These are phyloP conservation scores for Eucommia ulmoides DNA, from an alignment of 257 asterid species.

Conservation along the genomic window DNA sequence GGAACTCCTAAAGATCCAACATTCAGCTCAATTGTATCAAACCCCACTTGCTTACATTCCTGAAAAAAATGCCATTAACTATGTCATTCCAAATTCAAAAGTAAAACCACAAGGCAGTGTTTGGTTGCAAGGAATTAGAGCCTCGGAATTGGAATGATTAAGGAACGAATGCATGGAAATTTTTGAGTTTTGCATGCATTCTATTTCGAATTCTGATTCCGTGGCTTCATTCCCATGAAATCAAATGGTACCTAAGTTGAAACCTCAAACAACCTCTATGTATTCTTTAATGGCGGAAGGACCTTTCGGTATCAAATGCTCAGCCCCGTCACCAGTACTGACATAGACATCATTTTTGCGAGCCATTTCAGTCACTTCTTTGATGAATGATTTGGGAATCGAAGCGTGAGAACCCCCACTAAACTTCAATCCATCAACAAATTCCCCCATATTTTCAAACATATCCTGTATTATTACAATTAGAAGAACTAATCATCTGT, in stretches of 20 bases:
- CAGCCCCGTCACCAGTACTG: constrained; percentile 75
- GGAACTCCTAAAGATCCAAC: constrained; percentile 66
- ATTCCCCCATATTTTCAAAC: constrained; percentile 74
- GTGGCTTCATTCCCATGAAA: too few relatives aligned
- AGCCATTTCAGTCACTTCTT: constrained; percentile 65
- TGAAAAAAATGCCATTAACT: constrained; percentile 15
- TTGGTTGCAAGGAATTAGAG: too few relatives aligned
- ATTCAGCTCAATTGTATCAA: constrained; percentile 80
- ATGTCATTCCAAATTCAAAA: too few relatives aligned
- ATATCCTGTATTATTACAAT: constrained; percentile 47
- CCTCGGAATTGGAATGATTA: too few relatives aligned
- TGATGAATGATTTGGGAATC: constrained; percentile 50
- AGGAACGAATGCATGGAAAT: too few relatives aligned
- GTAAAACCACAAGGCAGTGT: too few relatives aligned
- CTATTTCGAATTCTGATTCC: too few relatives aligned
- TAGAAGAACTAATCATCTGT: too few relatives aligned
- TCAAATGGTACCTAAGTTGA: too few relatives aligned
- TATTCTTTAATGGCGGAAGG: constrained; percentile 61
- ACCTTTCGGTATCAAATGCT: constrained; percentile 46
- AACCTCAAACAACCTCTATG: constrained; percentile 40
- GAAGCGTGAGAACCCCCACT: constrained; percentile 72
- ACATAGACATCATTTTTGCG: constrained; percentile 76
- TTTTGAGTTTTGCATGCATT: too few relatives aligned
- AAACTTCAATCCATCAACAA: constrained; percentile 81
- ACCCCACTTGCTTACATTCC: constrained; percentile 89